Base-by-base conservation (phyloP, 169 alveolate genomes). In the Cyclospora cayetanensis region DNA sequence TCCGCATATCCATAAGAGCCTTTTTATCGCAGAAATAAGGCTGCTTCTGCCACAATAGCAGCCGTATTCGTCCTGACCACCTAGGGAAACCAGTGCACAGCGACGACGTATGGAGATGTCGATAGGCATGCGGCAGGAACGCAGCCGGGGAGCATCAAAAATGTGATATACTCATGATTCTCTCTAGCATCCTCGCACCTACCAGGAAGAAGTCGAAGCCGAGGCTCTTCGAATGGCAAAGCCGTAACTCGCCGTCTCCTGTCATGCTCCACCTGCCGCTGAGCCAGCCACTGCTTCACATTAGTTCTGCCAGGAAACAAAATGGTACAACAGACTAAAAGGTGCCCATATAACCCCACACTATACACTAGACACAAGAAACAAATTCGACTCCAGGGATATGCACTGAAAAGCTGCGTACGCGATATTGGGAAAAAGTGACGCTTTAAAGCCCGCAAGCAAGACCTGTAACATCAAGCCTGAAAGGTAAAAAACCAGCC, bases 51-150 rank as follows among this genome's bases (percentile, higher is more conserved):
- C 80, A 34, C 83, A 63, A 22, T 39, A 42, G 37, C 18, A 35
- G 22, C 91, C 91, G 52, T 84, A 60, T 50, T 84, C 91, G 50
- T 84, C 91, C 43, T 65, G 83, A 20, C 91, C 91, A 31, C 80
- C 80, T 84, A 50, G 60, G 60, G 60, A 46, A 11, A 11, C 63
- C 18, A 50, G 18, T 50, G 18, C 63, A 50, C 63, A n/a, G n/a
- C n/a, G n/a, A n/a, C n/a, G n/a, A n/a, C n/a, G n/a, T n/a, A n/a
- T n/a, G n/a, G n/a, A n/a, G n/a, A n/a, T n/a, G n/a, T n/a, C n/a
- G n/a, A n/a, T n/a, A n/a, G n/a, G n/a, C n/a, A n/a, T n/a, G n/a
- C n/a, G n/a, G n/a, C n/a, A n/a, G n/a, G n/a, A n/a, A n/a, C n/a
- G n/a, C n/a, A n/a, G n/a, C n/a, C n/a, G n/a, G n/a, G n/a, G n/a